These are phyloP conservation scores for Triglochin maritima DNA, from an alignment of 106 monocot species.

Conservation along the genomic window DNA sequence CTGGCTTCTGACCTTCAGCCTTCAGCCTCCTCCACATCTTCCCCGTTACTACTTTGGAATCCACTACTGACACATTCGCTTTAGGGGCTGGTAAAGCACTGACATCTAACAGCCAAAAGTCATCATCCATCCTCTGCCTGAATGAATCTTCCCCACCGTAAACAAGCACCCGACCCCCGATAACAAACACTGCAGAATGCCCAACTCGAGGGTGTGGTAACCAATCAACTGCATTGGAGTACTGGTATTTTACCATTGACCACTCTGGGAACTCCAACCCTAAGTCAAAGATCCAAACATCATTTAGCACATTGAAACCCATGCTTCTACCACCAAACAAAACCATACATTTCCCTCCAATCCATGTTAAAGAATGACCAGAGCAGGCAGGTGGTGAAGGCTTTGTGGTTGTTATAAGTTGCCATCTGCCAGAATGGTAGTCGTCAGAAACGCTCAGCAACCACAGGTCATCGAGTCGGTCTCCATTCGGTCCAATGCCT, in stretches of 20 bases:
- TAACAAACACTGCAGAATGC: conserved; percentile 51
- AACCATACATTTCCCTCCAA: conserved; percentile 43
- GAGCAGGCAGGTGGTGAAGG: conserved; percentile 64
- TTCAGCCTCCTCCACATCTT: conserved; percentile 61
- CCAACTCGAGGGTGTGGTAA: conserved; percentile 61
- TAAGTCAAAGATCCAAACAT: conserved; percentile 72
- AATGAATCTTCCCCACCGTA: conserved; percentile 87
- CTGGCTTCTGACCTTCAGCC: conserved; percentile 40
- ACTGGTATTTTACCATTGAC: conserved; percentile 49
- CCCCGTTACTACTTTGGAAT: conserved; percentile 8
- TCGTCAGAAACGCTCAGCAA: conserved; percentile 46
- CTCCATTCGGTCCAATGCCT: conserved; percentile 53
- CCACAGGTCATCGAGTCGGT: conserved; percentile 71
- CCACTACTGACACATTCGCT: conserved; percentile 3
- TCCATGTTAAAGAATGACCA: conserved; percentile 76
- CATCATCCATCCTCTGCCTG: conserved; percentile 57
- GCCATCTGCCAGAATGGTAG: conserved; percentile 37
- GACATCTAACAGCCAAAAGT: conserved; percentile 71
- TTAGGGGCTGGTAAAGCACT: conserved; percentile 3
- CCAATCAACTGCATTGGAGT: conserved; percentile 9
- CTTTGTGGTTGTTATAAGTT: conserved; percentile 15
- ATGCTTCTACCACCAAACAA: conserved; percentile 74
- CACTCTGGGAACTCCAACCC: conserved; percentile 37
- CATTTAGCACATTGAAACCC: conserved; percentile 71
- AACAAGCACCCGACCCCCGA: conserved; percentile 65